A percentile compares a stretch with the other conserved stretches of the same genome.
Conservation (phyloP, 106 monocot genomes). For the Alisma plantagoaquatica region DNA sequence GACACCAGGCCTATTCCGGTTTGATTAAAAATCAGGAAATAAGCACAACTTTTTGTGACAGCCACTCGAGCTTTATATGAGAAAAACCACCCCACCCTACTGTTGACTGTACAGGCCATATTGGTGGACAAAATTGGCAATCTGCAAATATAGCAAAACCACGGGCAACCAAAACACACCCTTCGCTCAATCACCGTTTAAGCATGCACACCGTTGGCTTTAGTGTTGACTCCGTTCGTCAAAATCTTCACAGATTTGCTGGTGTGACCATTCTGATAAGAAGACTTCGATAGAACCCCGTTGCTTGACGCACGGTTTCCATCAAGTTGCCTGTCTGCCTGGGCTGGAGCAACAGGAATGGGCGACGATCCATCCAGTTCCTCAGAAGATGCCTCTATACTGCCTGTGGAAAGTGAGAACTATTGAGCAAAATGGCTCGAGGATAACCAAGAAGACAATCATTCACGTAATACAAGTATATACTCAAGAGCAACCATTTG, state of each 20-base stretch:
- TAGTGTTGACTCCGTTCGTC: conserved; percentile 18
- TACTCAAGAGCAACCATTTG: too few relatives aligned
- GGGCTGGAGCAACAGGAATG: neutral
- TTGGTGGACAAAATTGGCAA: neutral
- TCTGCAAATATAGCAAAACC: neutral
- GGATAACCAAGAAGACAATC: too few relatives aligned
- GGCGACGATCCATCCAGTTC: neutral
- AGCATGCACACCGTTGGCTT: conserved; percentile 43
- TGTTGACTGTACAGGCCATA: neutral
- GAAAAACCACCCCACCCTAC: neutral
- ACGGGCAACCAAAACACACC: neutral
- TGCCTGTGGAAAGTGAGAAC: too few relatives aligned
- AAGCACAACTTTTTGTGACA: too few relatives aligned
- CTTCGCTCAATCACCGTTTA: conserved; percentile 4
- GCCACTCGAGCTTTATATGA: too few relatives aligned
- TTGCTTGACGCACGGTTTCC: too few relatives aligned
- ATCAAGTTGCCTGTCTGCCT: neutral
- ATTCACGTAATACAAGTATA: too few relatives aligned
- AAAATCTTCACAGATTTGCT: conserved; percentile 14
- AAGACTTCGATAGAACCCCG: conserved; percentile 11
- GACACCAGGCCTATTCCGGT: too few relatives aligned
- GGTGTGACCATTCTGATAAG: conserved; percentile 23
- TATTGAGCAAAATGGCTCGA: too few relatives aligned
- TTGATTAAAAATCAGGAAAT: too few relatives aligned
- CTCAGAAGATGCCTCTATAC: too few relatives aligned